Percentiles rank a stretch among this genome's conserved stretches.
These are phyloP conservation scores for Leersia perrieri DNA, from an alignment of 176 grass and related monocot genomes.

Conservation along the genomic window DNA sequence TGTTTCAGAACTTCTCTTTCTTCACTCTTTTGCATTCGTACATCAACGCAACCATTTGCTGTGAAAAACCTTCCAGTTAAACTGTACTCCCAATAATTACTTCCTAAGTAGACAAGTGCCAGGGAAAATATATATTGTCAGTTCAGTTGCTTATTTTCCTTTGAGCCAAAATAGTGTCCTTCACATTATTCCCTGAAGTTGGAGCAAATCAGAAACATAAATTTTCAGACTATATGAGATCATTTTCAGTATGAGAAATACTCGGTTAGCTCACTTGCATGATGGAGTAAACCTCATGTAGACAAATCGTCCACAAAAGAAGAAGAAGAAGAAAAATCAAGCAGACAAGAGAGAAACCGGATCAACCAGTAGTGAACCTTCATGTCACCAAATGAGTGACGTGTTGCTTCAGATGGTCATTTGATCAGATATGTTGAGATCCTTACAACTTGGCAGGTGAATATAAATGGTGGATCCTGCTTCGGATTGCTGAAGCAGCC, in stretches of 20 bases:
- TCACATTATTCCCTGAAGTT: neutral
- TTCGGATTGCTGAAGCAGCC: slow-evolving; percentile 12
- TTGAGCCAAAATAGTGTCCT: neutral
- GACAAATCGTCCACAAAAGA: neutral
- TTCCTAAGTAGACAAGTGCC: neutral
- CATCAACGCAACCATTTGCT: neutral
- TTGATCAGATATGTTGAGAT: slow-evolving; percentile 1
- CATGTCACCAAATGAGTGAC: neutral
- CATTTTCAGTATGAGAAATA: neutral
- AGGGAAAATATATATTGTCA: neutral
- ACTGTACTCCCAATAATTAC: neutral
- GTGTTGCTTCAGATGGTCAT: neutral
- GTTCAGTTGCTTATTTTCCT: neutral
- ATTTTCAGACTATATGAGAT: neutral
- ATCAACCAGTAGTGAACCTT: neutral
- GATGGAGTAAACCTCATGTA: neutral
- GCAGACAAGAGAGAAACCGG: neutral
- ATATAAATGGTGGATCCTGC: slow-evolving; percentile 20
- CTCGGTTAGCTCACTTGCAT: neutral
- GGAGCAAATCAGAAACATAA: neutral
- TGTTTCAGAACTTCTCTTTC: neutral
- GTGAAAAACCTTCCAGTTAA: neutral
- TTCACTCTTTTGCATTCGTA: neutral
- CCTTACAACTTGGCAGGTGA: neutral
- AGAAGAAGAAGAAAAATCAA: neutral